Percentiles rank a stretch among this genome's conserved stretches.
phyloP scores from a whole-genome alignment of 1,284 basidiomycete species.

The Rhodotorula glutinis region DNA sequence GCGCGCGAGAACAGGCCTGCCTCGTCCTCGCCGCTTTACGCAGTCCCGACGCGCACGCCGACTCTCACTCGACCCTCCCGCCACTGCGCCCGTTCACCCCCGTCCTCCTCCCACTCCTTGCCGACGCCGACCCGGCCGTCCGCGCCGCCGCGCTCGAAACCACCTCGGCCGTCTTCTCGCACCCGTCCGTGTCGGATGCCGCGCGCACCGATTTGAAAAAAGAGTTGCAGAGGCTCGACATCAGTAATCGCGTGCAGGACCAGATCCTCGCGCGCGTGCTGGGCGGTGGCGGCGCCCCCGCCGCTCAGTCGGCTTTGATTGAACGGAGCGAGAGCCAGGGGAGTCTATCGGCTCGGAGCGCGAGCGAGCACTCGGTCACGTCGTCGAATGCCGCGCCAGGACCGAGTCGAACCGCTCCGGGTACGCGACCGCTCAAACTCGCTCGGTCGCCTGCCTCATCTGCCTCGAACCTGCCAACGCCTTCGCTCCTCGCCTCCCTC shows the following conservation, averaged over 20 bases:
- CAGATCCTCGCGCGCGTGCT: slow-evolving; percentile 52
- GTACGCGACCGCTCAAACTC: no score
- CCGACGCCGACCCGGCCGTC: slow-evolving; percentile 86
- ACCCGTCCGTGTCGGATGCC: slow-evolving; percentile 71
- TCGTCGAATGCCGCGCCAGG: no score
- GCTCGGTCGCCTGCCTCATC: not conserved
- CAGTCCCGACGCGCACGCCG: not conserved
- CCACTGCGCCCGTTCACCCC: slow-evolving; percentile 80
- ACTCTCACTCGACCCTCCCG: slow-evolving; percentile 59
- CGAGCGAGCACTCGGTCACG: no score
- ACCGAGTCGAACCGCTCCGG: no score
- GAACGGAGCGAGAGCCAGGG: no score
- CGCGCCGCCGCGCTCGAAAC: slow-evolving; percentile 78
- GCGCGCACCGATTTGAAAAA: slow-evolving; percentile 91
- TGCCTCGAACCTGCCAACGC: slow-evolving; percentile 14
- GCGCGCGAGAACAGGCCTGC: slow-evolving; percentile 63
- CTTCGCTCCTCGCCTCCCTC: slow-evolving; percentile 16
- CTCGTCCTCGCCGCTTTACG: slow-evolving; percentile 25
- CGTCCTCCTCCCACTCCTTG: slow-evolving; percentile 74
- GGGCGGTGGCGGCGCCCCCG: slow-evolving; percentile 18
- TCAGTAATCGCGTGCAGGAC: slow-evolving; percentile 73
- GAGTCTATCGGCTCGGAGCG: no score
- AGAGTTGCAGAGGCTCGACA: slow-evolving; percentile 75
- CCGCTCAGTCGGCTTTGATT: not conserved
- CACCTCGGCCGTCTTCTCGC: slow-evolving; percentile 78